phyloP scores from a whole-genome alignment of 169 alveolate species.

The Eimeria acervulina region DNA sequence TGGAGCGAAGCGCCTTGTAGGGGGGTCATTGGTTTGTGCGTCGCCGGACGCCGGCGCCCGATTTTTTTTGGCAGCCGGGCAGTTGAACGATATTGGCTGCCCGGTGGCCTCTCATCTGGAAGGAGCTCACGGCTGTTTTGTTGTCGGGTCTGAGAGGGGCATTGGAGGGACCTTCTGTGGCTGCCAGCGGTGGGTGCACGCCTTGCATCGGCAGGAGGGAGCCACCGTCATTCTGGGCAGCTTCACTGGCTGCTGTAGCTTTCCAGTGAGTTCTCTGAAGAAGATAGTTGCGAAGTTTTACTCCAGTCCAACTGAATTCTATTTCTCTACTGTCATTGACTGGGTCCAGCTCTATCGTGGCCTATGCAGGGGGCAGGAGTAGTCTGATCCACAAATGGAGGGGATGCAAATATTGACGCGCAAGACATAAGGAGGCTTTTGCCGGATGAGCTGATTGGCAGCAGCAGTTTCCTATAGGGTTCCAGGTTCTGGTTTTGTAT shows the following conservation, averaged over 20 bases:
- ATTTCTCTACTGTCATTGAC: background rate
- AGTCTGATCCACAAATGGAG: background rate
- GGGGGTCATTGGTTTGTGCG: constrained; percentile 46
- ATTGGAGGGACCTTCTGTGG: constrained; percentile 20
- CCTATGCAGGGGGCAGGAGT: background rate
- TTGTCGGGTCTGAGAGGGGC: background rate
- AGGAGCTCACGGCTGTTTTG: constrained; percentile 29
- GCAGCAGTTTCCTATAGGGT: background rate
- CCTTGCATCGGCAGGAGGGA: constrained; percentile 44
- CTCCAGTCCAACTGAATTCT: background rate
- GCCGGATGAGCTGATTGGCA: background rate
- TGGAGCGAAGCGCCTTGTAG: constrained; percentile 32
- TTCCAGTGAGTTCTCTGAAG: constrained; percentile 33
- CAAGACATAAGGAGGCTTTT: background rate
- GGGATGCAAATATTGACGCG: background rate
- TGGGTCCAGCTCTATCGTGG: background rate
- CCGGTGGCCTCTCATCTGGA: constrained; percentile 52
- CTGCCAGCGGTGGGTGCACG: constrained; percentile 47
- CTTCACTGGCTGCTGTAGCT: constrained; percentile 28
- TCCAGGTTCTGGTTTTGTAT: background rate
- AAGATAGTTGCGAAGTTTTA: background rate
- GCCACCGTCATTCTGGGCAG: constrained; percentile 23
- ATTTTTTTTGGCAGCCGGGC: constrained; percentile 76
- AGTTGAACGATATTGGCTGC: constrained; percentile 68
- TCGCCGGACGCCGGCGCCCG: constrained; percentile 78